Evolutionary conservation across 1,139 yeast genomes (phyloP), one percentile per base, ranked within the genome.

Genomic region (Protomyces pachydermus): DNA sequence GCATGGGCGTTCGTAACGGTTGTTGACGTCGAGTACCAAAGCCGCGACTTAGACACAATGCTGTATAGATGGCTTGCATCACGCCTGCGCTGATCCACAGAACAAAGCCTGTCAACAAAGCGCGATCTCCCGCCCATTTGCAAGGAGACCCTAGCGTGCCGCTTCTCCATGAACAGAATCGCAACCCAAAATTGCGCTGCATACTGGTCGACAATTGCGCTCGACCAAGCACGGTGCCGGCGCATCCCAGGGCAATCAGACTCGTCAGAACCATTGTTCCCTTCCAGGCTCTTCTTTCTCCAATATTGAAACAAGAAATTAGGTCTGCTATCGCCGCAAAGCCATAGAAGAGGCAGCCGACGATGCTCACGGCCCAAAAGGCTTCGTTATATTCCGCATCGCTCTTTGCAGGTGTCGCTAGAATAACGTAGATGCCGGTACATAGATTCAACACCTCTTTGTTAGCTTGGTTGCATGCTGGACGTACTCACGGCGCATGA

Each of bases 11-110:
- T 10, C 23, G 20, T 6, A n/a, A 18, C 4, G 48, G 23, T 28
- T 16, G 48, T 18, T 18, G 20, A 10, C 12, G 20, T 9, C 23
- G 4, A 12, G 18, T 16, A 1, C 14, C 35, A 16, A 14, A 14
- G 18, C 20, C 28, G 39, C 28, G 28, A 4, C 42, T 52, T 23
- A 50, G 23, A 25, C 8, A 57, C 18, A 38, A 34, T 2, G 48
- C 38, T 3, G 61, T 38, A 50, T 34, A 57, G 39, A 20, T 38
- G 25, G 52, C 32, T 28, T 58, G 62, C 46, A 50, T 4, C n/a
- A 58, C 18, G 25, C 53, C 52, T 5, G 52, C 42, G n/a, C 52
- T 34, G 18, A 58, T 14, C 56, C 62, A 58, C 14, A 58, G 45
- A 5, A 58, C 20, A 20, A 52, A 58, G 16, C 18, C 57, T 10